phyloP scores from a whole-genome alignment of 2,329 filamentous ascomycete genomes.

The Diaporthe sp. region DNA sequence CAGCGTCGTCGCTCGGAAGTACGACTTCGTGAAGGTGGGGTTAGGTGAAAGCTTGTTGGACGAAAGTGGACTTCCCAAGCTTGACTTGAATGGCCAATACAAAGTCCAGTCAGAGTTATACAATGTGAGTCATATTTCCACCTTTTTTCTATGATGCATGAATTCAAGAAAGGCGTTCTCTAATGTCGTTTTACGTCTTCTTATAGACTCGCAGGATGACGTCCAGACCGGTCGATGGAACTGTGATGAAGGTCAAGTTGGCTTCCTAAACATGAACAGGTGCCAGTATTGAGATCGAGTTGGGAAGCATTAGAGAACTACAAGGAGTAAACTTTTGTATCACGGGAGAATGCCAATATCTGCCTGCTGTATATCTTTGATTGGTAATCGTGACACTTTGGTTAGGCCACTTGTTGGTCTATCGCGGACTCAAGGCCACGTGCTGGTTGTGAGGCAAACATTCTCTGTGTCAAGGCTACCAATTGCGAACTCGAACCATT shows the following conservation, averaged over 20 bases:
- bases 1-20: constrained; percentile 42
- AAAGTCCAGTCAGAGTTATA: constrained; percentile 39
- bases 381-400: neutral
- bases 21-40: constrained; percentile 46
- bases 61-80: constrained; percentile 35
- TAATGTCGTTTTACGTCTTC: neutral
- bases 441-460: no score
- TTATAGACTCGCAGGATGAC: constrained; percentile 15
- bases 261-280: neutral
- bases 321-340: neutral
- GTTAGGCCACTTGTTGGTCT: no score
- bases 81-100: constrained; percentile 39
- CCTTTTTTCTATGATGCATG: no score
- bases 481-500: neutral
- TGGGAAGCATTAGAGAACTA: neutral
- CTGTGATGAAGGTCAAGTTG: constrained; percentile 40
- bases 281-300: neutral
- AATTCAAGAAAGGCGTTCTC: no score
- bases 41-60: constrained; percentile 41
- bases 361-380: neutral
- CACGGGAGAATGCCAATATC: neutral
- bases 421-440: neutral
- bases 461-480: no score
- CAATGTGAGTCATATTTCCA: constrained; percentile 37
- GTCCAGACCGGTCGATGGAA: constrained; percentile 42